Evolutionary conservation across 208 protist genomes (phyloP).

Genomic region (Phytomonas sp.): DNA sequence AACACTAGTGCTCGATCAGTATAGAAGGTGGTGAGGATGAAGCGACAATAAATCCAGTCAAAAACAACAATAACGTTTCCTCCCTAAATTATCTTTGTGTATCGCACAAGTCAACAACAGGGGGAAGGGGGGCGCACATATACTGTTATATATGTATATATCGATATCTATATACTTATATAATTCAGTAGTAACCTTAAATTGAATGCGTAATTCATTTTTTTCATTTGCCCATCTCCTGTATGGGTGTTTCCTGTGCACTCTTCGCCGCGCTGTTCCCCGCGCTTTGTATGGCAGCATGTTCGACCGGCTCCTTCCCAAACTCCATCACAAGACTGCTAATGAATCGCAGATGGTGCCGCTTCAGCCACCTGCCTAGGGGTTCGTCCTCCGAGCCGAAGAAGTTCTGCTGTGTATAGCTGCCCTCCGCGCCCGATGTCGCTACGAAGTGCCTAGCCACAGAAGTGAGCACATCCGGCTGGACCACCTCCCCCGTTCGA

Average conservation of each 20-base stretch:
- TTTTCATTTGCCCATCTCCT: neutral
- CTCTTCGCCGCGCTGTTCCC: neutral
- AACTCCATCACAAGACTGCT: conserved; percentile 79
- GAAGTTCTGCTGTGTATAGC: conserved; percentile 73
- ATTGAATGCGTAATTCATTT: neutral
- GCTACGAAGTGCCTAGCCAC: conserved; percentile 80
- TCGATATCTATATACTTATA: too few species aligned
- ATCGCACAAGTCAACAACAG: neutral
- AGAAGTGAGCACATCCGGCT: conserved; percentile 38
- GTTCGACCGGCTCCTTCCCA: conserved; percentile 77
- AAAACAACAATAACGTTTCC: neutral
- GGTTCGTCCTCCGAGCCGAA: conserved; percentile 30
- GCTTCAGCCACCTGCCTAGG: conserved; percentile 76
- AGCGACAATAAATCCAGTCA: neutral
- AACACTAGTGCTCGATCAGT: neutral
- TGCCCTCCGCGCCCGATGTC: conserved; percentile 59
- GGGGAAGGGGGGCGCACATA: neutral
- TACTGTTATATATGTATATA: neutral
- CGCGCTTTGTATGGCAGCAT: conserved; percentile 21
- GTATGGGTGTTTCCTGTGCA: neutral
- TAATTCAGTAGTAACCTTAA: neutral
- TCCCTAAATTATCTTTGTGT: neutral
- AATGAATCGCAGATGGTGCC: conserved; percentile 62
- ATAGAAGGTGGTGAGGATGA: conserved; percentile 1
- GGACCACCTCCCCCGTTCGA: conserved; percentile 12